Evolutionary conservation across 331 rosid genomes (phyloP).

Genomic region (Acacia concinna): DNA sequence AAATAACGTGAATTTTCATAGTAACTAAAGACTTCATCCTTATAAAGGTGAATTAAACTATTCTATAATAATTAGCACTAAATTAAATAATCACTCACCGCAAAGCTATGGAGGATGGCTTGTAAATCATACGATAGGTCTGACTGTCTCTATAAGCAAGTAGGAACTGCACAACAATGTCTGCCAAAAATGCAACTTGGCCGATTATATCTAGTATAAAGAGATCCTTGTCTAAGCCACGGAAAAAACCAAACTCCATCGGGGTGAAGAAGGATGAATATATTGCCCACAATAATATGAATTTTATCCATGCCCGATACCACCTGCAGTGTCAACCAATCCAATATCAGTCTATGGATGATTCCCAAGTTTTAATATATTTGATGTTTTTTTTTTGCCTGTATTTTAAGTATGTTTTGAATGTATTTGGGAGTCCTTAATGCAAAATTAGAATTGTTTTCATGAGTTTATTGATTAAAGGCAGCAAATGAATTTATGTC

Average conservation of each 20-base stretch:
- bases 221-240: slow-evolving; percentile 71
- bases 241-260: slow-evolving; percentile 88
- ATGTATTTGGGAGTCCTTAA: no score
- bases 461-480: no score
- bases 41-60: not conserved
- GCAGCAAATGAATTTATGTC: no score
- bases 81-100: slow-evolving; percentile 40
- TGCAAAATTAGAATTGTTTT: no score
- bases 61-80: not conserved
- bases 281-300: slow-evolving; percentile 92
- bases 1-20: not conserved
- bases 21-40: not conserved
- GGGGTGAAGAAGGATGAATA: slow-evolving; percentile 99
- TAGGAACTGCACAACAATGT: slow-evolving; percentile 74
- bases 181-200: slow-evolving; percentile 77
- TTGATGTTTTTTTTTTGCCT: no score
- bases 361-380: no score
- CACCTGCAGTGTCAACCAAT: slow-evolving; percentile 58
- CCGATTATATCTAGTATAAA: slow-evolving; percentile 77
- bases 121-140: slow-evolving; percentile 77
- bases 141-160: slow-evolving; percentile 74
- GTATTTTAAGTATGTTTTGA: no score
- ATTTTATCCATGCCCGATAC: slow-evolving; percentile 70
- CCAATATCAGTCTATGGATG: no score
- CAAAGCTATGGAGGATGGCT: slow-evolving; percentile 71